Base-by-base conservation (phyloP, 2,329 filamentous ascomycete genomes). In the Verticillium tricorpus region DNA sequence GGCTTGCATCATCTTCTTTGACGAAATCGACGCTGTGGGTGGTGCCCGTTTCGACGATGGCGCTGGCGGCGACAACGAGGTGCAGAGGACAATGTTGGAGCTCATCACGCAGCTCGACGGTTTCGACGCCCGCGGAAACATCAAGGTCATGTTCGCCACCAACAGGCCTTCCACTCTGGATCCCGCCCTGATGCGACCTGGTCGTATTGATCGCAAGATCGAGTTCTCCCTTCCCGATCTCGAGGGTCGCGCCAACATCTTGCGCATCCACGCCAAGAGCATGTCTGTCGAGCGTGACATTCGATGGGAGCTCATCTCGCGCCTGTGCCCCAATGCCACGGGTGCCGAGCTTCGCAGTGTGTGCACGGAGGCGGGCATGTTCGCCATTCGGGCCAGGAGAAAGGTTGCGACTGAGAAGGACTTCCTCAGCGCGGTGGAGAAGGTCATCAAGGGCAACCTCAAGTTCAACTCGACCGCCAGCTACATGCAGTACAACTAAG, bases 251-350 rank as follows among this genome's bases (percentile, higher is more conserved):
- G 95, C 95, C 72, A 98, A 97, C 79, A 98, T 99, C 72, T 86
- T 99, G 55, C 91, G 95, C 58, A 99, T 99, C 71, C 95, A 98
- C 81, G 95, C 95, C 71, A 99, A 98, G 89, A 96, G 92, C 75
- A 99, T 99, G 95, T 97, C 93, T 19, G 95, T 99, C 40, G 95
- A 99, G 85, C 88, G 95, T 60, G 95, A 99, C 73, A 99, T 99
- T 72, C 88, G 95, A 78, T 99, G 95, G 95, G 95, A 99, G 81
- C 85, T 99, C 67, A 98, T 99, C 73, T 97, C 93, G 22, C 89
- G 95, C 70, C 84, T 99, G 66, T 99, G 95, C 80, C 95, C 95
- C 68, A 99, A 99, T 79, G 91, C 93, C 60, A 99, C 95, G 1
- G 95, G 95, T 80, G 95, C 95, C 58, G 95, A 99, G 78, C 80